Evolutionary conservation across 495 filamentous ascomycete genomes (phyloP).

Genomic region (Aspergillus sparsus): DNA sequence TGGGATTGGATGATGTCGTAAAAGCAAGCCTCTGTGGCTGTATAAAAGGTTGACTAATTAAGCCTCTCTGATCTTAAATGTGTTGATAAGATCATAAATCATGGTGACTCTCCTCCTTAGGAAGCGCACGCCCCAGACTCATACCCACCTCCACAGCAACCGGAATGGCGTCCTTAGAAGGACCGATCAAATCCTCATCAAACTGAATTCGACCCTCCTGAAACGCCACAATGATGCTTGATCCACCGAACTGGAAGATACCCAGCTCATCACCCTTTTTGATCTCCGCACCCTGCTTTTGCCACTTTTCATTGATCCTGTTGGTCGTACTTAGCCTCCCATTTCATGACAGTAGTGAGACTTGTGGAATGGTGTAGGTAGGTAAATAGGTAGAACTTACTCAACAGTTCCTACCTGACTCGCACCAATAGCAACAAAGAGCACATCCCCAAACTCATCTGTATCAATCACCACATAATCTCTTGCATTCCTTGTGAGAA

Average conservation of each 20-base stretch:
- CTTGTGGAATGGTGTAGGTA: neutral
- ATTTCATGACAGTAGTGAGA: neutral
- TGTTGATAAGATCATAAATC: too few species aligned
- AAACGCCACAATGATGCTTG: constrained; percentile 44
- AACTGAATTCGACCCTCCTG: constrained; percentile 38
- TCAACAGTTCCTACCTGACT: constrained; percentile 33
- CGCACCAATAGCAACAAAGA: constrained; percentile 36
- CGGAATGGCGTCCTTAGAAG: constrained; percentile 23
- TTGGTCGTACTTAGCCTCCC: neutral
- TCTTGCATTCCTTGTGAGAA: constrained; percentile 30
- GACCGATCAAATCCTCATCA: constrained; percentile 39
- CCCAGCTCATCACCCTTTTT: constrained; percentile 46
- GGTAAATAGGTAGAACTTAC: constrained; percentile 17
- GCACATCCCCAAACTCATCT: constrained; percentile 34
- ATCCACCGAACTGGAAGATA: constrained; percentile 45
- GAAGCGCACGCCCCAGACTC: constrained; percentile 28
- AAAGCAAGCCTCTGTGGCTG: too few species aligned
- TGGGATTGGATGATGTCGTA: too few species aligned
- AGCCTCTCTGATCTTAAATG: too few species aligned
- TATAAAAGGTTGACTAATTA: too few species aligned
- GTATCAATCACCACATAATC: constrained; percentile 30
- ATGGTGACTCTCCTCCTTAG: neutral
- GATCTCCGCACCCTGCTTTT: constrained; percentile 45
- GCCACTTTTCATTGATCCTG: constrained; percentile 32
- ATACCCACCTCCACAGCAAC: constrained; percentile 36